Percentiles rank a stretch among this genome's conserved stretches.
Conservation (phyloP, 2,329 filamentous ascomycete genomes). For the Emergomyces pasteurianus region DNA sequence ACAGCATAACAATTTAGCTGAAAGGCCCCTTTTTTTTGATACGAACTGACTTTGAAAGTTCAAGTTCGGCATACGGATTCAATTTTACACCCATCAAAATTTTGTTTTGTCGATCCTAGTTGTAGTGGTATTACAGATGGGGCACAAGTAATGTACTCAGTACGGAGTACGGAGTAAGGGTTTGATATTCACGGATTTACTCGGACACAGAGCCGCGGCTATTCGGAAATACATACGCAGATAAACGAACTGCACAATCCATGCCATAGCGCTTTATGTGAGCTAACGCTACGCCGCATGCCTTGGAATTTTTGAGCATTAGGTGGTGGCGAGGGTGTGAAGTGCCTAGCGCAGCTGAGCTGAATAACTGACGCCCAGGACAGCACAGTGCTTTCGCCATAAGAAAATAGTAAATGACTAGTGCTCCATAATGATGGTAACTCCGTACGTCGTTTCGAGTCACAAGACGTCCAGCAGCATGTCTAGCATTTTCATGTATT, state of each 20-base stretch:
- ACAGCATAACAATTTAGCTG: too few species aligned
- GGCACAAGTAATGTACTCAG: too few species aligned
- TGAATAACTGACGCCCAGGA: not conserved
- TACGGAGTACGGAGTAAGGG: too few species aligned
- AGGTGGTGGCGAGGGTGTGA: too few species aligned
- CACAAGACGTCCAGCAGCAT: not conserved
- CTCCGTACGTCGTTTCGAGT: not conserved
- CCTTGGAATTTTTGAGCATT: too few species aligned
- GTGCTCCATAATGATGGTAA: too few species aligned
- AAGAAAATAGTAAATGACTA: not conserved
- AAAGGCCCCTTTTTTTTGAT: too few species aligned
- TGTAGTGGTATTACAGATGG: not conserved
- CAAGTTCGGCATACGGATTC: too few species aligned
- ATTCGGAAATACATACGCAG: not conserved
- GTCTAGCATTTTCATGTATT: not conserved
- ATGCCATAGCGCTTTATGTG: not conserved
- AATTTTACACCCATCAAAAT: too few species aligned
- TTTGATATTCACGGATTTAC: not conserved
- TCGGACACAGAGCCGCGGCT: not conserved
- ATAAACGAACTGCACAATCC: not conserved
- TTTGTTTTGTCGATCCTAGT: too few species aligned
- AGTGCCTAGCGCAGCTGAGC: not conserved
- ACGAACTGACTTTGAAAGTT: too few species aligned
- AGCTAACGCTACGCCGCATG: not conserved
- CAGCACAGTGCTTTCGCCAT: not conserved